Evolutionary conservation across 768 basidiomycete genomes (phyloP).

Genomic region (Suillus americanus): DNA sequence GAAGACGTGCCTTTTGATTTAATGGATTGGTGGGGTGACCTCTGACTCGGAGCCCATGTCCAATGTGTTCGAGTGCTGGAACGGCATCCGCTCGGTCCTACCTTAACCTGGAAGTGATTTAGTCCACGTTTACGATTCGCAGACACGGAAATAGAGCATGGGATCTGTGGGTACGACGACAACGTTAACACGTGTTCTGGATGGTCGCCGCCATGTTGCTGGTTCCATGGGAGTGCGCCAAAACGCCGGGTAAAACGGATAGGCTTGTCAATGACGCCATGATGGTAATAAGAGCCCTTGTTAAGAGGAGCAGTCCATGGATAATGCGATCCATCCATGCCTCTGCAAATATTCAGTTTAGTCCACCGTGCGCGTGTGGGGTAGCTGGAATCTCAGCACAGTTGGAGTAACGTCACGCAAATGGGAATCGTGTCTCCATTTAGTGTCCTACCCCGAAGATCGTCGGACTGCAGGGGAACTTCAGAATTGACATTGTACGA

Average conservation of each 20-base stretch:
- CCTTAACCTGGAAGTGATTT: not conserved
- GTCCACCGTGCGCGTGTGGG: not conserved
- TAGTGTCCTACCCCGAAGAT: not conserved
- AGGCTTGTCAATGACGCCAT: slow-evolving; percentile 1
- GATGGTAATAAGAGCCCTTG: not conserved
- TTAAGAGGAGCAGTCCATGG: not conserved
- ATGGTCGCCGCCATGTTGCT: not conserved
- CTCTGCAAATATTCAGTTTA: not conserved
- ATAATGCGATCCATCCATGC: not conserved
- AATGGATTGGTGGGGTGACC: not conserved
- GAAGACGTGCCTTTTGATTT: not conserved
- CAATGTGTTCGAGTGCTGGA: no score
- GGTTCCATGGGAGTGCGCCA: not conserved
- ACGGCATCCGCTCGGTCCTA: not conserved
- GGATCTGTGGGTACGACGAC: not conserved
- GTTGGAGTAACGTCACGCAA: not conserved
- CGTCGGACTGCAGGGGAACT: not conserved
- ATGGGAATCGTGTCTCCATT: not conserved
- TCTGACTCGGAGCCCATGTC: not conserved
- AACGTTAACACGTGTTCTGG: not conserved
- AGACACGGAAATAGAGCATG: not conserved
- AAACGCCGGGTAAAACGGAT: not conserved
- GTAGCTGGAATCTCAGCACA: no score
- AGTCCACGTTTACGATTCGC: not conserved
- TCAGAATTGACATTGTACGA: not conserved